Conservation (phyloP, 2,329 filamentous ascomycete genomes). For the Fusarium torulosum region DNA sequence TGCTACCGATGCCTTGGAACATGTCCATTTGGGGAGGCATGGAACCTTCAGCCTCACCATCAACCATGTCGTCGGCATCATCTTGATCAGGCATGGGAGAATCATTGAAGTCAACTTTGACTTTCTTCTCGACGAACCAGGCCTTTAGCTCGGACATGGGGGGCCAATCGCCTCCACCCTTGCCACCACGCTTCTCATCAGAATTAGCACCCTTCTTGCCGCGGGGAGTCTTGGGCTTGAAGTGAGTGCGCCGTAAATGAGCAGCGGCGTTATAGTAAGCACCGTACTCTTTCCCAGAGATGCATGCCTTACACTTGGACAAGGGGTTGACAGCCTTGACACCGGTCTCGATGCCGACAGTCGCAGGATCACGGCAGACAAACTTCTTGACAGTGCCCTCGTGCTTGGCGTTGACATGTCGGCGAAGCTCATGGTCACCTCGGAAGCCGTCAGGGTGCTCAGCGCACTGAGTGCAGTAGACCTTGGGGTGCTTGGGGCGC, state of each 20-base stretch:
- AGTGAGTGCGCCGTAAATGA: conserved; percentile 88
- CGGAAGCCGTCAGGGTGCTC: conserved; percentile 84
- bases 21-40: conserved; percentile 38
- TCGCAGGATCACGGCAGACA: conserved; percentile 67
- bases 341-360: conserved; percentile 55
- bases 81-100: conserved; percentile 52
- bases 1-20: conserved; percentile 43
- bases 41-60: conserved; percentile 38
- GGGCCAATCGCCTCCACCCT: conserved; percentile 48
- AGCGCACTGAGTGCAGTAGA: conserved; percentile 77
- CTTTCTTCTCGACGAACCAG: conserved; percentile 69
- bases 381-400: conserved; percentile 66
- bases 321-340: conserved; percentile 73
- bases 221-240: conserved; percentile 72
- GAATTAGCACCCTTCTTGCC: conserved; percentile 56
- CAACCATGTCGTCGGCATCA: conserved; percentile 47
- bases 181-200: conserved; percentile 67
- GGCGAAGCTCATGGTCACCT: conserved; percentile 83
- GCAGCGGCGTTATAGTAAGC: conserved; percentile 96
- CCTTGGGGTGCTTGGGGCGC: conserved; percentile 77
- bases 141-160: conserved; percentile 54
- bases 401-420: conserved; percentile 77
- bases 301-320: conserved; percentile 85
- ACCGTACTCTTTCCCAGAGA: conserved; percentile 81
- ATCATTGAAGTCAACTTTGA: conserved; percentile 57